Evolutionary conservation across 2,329 filamentous ascomycete genomes (phyloP).

Genomic region (Dothidotthia symphoricarpi): DNA sequence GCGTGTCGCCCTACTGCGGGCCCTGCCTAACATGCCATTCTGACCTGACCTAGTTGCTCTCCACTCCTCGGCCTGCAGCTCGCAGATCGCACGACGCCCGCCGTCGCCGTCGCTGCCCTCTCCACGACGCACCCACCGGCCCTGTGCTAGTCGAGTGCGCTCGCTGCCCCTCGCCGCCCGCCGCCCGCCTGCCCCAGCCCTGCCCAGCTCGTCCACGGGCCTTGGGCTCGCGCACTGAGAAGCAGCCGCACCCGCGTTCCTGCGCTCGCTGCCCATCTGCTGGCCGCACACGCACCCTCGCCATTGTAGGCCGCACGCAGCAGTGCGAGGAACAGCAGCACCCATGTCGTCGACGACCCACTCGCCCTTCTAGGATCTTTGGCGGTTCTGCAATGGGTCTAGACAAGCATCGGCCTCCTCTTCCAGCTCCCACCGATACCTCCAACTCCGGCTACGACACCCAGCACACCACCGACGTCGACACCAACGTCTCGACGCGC

Average conservation of each 20-base stretch:
- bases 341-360: slow-evolving; percentile 33
- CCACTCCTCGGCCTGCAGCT: not conserved
- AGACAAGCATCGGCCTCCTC: slow-evolving; percentile 56
- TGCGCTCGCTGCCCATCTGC: slow-evolving; percentile 2
- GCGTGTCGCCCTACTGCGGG: too few relatives aligned
- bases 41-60: too few relatives aligned
- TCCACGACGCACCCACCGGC: too few relatives aligned
- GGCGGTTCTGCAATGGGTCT: slow-evolving; percentile 45
- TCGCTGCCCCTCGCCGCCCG: slow-evolving; percentile 1
- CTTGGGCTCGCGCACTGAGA: too few relatives aligned
- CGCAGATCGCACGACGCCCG: not conserved
- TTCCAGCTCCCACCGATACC: slow-evolving; percentile 78
- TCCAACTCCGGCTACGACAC: slow-evolving; percentile 59
- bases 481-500: slow-evolving; percentile 66
- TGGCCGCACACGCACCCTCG: slow-evolving; percentile 1
- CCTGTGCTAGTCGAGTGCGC: too few relatives aligned
- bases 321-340: slow-evolving; percentile 15
- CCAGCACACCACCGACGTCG: slow-evolving; percentile 53
- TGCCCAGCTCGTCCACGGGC: slow-evolving; percentile 6
- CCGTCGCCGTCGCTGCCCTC: slow-evolving; percentile 3
- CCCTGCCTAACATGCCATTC: too few relatives aligned
- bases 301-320: slow-evolving; percentile 2
- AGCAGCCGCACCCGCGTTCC: too few relatives aligned
- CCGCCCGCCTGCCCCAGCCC: slow-evolving; percentile 2
- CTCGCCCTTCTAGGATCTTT: slow-evolving; percentile 31